Percentiles rank a stretch among this genome's conserved stretches.
Conservation (phyloP, 2,329 filamentous ascomycete species). For the Dothistroma septosporum region DNA sequence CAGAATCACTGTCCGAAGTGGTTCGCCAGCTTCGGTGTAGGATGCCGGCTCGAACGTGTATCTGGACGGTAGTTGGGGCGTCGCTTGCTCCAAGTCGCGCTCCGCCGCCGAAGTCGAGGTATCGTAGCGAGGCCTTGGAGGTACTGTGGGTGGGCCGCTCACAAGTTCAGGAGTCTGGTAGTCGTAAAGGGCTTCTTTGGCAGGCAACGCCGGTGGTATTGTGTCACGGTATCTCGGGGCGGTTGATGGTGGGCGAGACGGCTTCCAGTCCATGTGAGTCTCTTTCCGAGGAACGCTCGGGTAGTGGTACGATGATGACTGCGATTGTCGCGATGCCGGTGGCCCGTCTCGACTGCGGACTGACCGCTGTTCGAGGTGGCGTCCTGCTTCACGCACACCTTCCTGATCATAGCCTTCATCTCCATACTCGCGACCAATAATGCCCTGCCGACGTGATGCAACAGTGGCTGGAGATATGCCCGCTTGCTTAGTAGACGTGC, state of each 20-base stretch:
- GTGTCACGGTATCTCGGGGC: constrained; percentile 26
- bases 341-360: constrained; percentile 8
- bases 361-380: constrained; percentile 20
- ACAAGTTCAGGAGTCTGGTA: constrained; percentile 12
- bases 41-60: constrained; percentile 80
- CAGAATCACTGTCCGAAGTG: constrained; percentile 82
- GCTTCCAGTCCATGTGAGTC: constrained; percentile 34
- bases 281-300: constrained; percentile 43
- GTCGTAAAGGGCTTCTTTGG: constrained; percentile 28
- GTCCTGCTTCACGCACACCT: constrained; percentile 27
- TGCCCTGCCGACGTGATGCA: constrained; percentile 27
- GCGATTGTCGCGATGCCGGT: not conserved
- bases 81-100: constrained; percentile 30
- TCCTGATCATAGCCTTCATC: constrained; percentile 11
- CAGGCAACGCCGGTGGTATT: constrained; percentile 26
- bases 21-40: constrained; percentile 83
- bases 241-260: constrained; percentile 21
- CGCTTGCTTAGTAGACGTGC: constrained; percentile 48
- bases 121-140: constrained; percentile 25
- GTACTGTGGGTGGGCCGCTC: constrained; percentile 26
- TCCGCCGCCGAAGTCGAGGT: constrained; percentile 22
- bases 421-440: constrained; percentile 24
- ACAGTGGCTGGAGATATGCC: constrained; percentile 49
- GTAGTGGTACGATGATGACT: constrained; percentile 39
- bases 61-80: constrained; percentile 48